Evolutionary conservation across 2,329 filamentous ascomycete species (phyloP), one percentile per base, ranked within the genome.

Genomic region (Bipolaris cookei): DNA sequence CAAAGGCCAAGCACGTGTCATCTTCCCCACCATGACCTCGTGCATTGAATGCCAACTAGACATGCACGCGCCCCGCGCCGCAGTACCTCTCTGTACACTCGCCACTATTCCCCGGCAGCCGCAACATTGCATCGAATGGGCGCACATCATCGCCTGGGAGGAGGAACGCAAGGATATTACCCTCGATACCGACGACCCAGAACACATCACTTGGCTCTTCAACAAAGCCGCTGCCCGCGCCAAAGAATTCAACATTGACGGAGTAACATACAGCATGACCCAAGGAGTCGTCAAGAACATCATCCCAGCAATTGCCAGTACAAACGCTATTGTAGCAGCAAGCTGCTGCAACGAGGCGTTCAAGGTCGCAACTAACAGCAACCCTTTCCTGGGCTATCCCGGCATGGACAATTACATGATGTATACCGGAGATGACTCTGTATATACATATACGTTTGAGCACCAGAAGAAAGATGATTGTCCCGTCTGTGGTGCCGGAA

Each of bases 221-320:
- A 84, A 91, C 62, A 92, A 92, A 71, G 92, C 95, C 0, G 83
- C 94, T 14, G 79, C 84, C 44, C 90, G 95, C 34, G 92, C 95
- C 0, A 77, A 88, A 56, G 91, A 99, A 72, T 99, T 96, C 79
- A 89, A 90, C 68, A 99, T 99, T 67, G 77, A 87, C 0, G 96
- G 95, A 7, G 91, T 99, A 56, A 98, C 95, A 1, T 99, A 99
- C 77, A 89, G 91, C 5, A 88, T 97, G 76, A 97, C 96, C 0
- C 95, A 99, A 75, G 96, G 95, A 54, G 96, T 98, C 2, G 92
- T 99, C 69, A 99, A 99, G 79, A 99, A 99, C 78, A 99, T 99
- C 77, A 99, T 99, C 60, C 95, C 95, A 0, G 96, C 95, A 25
- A 99, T 99, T 70, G 95, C 95, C 16, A 97, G 92, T 1, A 99